Conservation (phyloP, 805 yeast genomes). For the Debaryomyces prosopidis region DNA sequence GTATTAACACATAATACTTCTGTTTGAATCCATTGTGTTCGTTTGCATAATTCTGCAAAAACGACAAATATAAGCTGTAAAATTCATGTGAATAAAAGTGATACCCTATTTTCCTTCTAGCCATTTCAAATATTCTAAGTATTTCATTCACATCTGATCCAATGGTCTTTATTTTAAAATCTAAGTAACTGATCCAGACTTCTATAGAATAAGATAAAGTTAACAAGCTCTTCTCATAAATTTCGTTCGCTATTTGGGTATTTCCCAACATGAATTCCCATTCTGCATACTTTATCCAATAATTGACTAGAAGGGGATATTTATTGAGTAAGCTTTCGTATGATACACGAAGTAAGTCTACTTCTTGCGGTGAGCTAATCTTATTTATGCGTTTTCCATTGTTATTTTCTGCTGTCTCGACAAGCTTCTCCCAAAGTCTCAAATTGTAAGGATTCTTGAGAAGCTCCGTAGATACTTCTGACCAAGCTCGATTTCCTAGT, state of each 20-base stretch:
- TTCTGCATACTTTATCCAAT: conserved; percentile 58
- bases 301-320: conserved; percentile 52
- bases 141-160: conserved; percentile 29
- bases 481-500: conserved; percentile 23
- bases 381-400: conserved; percentile 33
- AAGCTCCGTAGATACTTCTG: conserved; percentile 28
- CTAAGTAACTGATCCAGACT: conserved; percentile 52
- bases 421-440: conserved; percentile 36
- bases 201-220: conserved; percentile 45
- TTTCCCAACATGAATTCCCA: conserved; percentile 48
- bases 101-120: conserved; percentile 49
- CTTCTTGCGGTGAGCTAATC: conserved; percentile 26
- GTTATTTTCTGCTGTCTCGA: conserved; percentile 29
- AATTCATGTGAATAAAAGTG: conserved; percentile 54
- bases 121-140: conserved; percentile 42
- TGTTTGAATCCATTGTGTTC: conserved; percentile 23
- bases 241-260: conserved; percentile 31
- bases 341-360: conserved; percentile 35
- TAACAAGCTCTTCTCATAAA: conserved; percentile 41
- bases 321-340: conserved; percentile 45
- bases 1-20: conserved; percentile 42
- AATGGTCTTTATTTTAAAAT: conserved; percentile 36
- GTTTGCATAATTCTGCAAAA: conserved; percentile 35
- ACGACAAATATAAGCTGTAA: conserved; percentile 50
- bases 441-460: conserved; percentile 36